Evolutionary conservation across 2,329 filamentous ascomycete genomes (phyloP).

Genomic region (Elsinoe arachidis): DNA sequence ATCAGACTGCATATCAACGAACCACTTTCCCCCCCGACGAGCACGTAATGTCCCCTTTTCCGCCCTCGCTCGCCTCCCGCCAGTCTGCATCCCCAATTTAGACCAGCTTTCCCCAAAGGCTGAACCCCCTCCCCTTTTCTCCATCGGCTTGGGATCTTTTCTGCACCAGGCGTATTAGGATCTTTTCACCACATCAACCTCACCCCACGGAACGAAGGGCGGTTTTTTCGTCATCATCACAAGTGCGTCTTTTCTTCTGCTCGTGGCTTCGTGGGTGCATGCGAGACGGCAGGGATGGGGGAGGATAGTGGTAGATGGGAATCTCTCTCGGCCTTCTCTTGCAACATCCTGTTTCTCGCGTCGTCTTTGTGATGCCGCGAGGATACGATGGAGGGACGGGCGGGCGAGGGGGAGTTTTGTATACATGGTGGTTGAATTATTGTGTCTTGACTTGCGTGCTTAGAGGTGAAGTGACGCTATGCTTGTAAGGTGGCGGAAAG

Average conservation of each 20-base stretch:
- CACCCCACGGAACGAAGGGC: background rate
- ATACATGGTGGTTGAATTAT: slow-evolving; percentile 3
- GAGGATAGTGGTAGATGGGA: slow-evolving; percentile 3
- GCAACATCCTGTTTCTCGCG: background rate
- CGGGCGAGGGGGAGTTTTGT: background rate
- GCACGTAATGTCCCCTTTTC: background rate
- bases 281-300: background rate
- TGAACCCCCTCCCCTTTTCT: no score
- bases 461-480: no score
- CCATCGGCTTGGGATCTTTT: background rate
- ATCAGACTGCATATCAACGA: background rate
- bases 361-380: background rate
- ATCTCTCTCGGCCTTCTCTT: background rate
- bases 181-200: background rate
- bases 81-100: background rate
- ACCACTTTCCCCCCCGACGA: background rate
- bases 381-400: background rate
- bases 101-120: no score
- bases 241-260: background rate
- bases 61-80: background rate
- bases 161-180: background rate
- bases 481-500: no score
- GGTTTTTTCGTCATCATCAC: background rate
- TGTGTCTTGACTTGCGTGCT: background rate
- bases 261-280: background rate